Percentiles rank a stretch among this genome's conserved stretches.
phyloP scores from a whole-genome alignment of 2,329 filamentous ascomycete genomes.

The Emericellopsis atlantica region DNA sequence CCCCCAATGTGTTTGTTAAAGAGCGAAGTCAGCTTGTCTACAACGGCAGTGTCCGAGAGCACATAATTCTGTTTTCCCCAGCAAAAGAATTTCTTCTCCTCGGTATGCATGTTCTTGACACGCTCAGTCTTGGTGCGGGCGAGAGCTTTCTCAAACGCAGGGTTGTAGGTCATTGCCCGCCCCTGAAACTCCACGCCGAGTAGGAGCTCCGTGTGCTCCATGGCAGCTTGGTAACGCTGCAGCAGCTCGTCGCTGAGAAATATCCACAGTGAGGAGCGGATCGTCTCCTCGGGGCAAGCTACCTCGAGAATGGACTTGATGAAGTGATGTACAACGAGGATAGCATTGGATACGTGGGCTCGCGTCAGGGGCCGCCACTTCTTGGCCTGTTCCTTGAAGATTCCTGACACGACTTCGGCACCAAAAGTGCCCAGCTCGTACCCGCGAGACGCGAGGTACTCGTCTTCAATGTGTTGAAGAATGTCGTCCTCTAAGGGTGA shows the following conservation, averaged over 20 bases:
- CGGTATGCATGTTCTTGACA: too few species aligned
- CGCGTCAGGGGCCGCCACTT: constrained; percentile 37
- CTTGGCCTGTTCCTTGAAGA: constrained; percentile 38
- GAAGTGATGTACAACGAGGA: constrained; percentile 15
- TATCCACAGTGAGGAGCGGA: background rate
- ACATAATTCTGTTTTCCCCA: too few species aligned
- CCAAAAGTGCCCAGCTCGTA: constrained; percentile 16
- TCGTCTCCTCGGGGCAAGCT: background rate
- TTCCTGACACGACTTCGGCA: constrained; percentile 23
- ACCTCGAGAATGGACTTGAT: constrained; percentile 7
- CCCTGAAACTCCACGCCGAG: constrained; percentile 34
- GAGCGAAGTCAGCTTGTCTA: too few species aligned
- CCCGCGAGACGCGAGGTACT: constrained; percentile 1
- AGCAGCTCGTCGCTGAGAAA: constrained; percentile 25
- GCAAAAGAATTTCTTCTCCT: too few species aligned
- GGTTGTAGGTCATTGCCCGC: constrained; percentile 35
- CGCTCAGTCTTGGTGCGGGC: background rate
- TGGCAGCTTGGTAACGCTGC: constrained; percentile 29
- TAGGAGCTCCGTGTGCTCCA: constrained; percentile 36
- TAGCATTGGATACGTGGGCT: constrained; percentile 13
- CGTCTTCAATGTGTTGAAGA: background rate
- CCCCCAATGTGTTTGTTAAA: too few species aligned
- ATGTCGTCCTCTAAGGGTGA: background rate
- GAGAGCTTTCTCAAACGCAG: constrained; percentile 7
- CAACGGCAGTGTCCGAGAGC: too few species aligned